These are phyloP conservation scores for Solanum bulbocastanum DNA, from an alignment of 257 asterid species.

Conservation along the genomic window DNA sequence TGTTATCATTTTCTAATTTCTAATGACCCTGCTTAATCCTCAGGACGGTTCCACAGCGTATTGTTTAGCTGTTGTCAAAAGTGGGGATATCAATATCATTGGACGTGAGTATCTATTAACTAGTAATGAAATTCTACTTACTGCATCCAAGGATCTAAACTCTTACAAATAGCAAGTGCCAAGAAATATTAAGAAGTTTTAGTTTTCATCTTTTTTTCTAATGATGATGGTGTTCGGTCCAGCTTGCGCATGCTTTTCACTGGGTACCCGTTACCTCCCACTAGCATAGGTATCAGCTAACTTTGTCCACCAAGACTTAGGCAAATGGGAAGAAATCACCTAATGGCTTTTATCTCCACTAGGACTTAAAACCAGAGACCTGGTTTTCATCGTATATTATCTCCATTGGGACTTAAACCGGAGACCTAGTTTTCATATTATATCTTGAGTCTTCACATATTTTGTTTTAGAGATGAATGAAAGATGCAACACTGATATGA, in stretches of 20 bases:
- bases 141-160: neutral
- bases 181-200: neutral
- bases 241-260: neutral
- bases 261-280: neutral
- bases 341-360: neutral
- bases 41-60: conserved; percentile 44
- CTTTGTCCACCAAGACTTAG: neutral
- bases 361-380: neutral
- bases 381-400: neutral
- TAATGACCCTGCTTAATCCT: neutral
- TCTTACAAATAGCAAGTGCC: neutral
- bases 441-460: neutral
- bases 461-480: neutral
- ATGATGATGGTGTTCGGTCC: neutral
- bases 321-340: neutral
- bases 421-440: neutral
- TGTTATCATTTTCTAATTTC: neutral
- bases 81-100: conserved; percentile 68
- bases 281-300: neutral
- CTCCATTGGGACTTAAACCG: neutral
- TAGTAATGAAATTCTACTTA: neutral
- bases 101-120: conserved; percentile 67
- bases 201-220: neutral
- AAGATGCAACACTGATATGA: neutral
- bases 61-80: conserved; percentile 75